A percentile compares a stretch with the other conserved stretches of the same genome.
phyloP scores from a whole-genome alignment of 2,329 filamentous ascomycete species.

The Furcasterigmium sp. region DNA sequence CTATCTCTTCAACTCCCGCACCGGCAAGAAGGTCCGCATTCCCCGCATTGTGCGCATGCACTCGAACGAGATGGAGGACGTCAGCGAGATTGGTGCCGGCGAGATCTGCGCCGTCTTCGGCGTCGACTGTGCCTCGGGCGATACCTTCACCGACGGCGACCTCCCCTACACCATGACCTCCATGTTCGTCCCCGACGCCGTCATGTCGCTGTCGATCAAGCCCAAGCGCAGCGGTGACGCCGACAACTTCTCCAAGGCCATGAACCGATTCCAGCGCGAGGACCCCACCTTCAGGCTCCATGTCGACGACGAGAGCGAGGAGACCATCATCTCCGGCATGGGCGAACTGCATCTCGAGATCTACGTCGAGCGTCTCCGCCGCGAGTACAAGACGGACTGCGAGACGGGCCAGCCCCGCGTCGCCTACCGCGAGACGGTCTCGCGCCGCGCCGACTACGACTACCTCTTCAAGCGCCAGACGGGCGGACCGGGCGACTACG shows the following conservation, averaged over 20 bases:
- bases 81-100: slow-evolving; percentile 84
- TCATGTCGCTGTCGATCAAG: slow-evolving; percentile 96
- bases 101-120: slow-evolving; percentile 99
- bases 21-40: slow-evolving; percentile 92
- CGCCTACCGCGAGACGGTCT: slow-evolving; percentile 92
- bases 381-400: slow-evolving; percentile 96
- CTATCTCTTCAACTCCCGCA: slow-evolving; percentile 90
- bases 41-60: slow-evolving; percentile 99
- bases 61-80: slow-evolving; percentile 98
- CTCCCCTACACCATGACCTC: slow-evolving; percentile 94
- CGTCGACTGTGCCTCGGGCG: slow-evolving; percentile 94
- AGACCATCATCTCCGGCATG: slow-evolving; percentile 98
- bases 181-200: slow-evolving; percentile 96
- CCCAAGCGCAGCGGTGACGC: slow-evolving; percentile 90
- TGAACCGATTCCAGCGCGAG: slow-evolving; percentile 97
- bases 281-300: slow-evolving; percentile 96
- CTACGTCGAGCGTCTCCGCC: slow-evolving; percentile 92
- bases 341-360: slow-evolving; percentile 95
- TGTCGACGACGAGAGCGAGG: slow-evolving; percentile 85
- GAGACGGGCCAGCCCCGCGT: slow-evolving; percentile 95
- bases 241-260: slow-evolving; percentile 95
- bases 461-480: slow-evolving; percentile 93
- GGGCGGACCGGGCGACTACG: slow-evolving; percentile 92
- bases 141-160: slow-evolving; percentile 93
- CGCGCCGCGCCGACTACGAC: slow-evolving; percentile 75